phyloP scores from a whole-genome alignment of 1,139 yeast genomes.

The Chernovozyma sophiae-reginae region DNA sequence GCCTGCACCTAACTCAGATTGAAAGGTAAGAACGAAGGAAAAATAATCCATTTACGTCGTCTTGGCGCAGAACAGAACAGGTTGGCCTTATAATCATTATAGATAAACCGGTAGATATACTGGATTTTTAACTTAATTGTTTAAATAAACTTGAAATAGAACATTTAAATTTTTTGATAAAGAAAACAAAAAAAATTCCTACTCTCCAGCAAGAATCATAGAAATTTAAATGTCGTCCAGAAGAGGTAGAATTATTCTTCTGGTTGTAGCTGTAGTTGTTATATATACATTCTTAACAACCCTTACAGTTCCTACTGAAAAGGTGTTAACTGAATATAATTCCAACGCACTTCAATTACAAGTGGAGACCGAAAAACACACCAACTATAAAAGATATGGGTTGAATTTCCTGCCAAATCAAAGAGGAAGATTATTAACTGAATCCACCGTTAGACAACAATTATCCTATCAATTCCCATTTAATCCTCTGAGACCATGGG shows the following conservation, averaged over 20 bases:
- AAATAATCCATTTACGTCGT: too few species aligned
- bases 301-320: not conserved
- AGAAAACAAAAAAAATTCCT: too few species aligned
- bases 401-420: slow-evolving; percentile 33
- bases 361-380: slow-evolving; percentile 27
- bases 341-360: slow-evolving; percentile 23
- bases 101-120: too few species aligned
- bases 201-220: too few species aligned
- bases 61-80: too few species aligned
- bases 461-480: slow-evolving; percentile 71
- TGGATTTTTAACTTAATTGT: too few species aligned
- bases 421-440: slow-evolving; percentile 24
- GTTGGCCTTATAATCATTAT: too few species aligned
- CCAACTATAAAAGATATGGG: slow-evolving; percentile 37
- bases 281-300: slow-evolving; percentile 1
- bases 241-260: not conserved
- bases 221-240: not conserved
- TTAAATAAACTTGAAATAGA: too few species aligned
- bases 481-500: slow-evolving; percentile 54
- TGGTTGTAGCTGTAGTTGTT: not conserved
- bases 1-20: too few species aligned
- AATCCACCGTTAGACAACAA: slow-evolving; percentile 48
- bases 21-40: too few species aligned
- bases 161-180: too few species aligned
- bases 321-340: slow-evolving; percentile 12